A percentile compares a stretch with the other conserved stretches of the same genome.
These are phyloP conservation scores for Sanghuangporus weigelae DNA, from an alignment of 1,284 basidiomycete species.

Conservation along the genomic window DNA sequence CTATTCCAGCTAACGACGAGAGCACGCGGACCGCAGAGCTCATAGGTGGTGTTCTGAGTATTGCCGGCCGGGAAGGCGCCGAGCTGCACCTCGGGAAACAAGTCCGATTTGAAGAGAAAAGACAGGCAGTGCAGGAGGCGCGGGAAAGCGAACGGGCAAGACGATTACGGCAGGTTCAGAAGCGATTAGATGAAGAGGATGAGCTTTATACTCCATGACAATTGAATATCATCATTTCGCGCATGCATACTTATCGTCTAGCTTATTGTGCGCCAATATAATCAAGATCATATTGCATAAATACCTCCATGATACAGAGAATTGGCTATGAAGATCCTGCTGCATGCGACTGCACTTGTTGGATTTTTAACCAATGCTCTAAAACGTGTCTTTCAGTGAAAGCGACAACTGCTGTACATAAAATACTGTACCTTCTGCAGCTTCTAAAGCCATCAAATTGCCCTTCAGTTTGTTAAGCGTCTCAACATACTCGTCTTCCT, in stretches of 20 bases:
- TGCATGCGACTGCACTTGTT: slow-evolving; percentile 40
- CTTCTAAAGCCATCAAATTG: slow-evolving; percentile 82
- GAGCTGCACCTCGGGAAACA: slow-evolving; percentile 25
- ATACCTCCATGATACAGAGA: not conserved
- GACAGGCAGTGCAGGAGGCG: slow-evolving; percentile 16
- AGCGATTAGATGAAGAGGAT: slow-evolving; percentile 1
- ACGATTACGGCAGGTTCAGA: not conserved
- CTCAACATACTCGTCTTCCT: slow-evolving; percentile 95
- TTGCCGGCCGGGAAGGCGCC: slow-evolving; percentile 85
- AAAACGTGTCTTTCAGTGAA: not conserved
- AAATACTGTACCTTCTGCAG: slow-evolving; percentile 77
- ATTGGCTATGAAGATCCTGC: not conserved
- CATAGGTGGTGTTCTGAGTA: slow-evolving; percentile 84
- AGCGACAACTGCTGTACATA: slow-evolving; percentile 7
- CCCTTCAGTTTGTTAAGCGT: slow-evolving; percentile 93
- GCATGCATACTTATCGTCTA: slow-evolving; percentile 3
- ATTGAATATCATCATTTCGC: not conserved
- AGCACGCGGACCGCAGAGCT: slow-evolving; percentile 87
- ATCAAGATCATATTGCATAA: not conserved
- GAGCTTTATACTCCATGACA: not conserved
- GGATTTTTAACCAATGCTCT: slow-evolving; percentile 68
- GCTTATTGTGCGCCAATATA: not conserved
- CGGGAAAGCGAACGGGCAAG: slow-evolving; percentile 16
- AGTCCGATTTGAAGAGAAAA: not conserved
- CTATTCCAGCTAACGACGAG: slow-evolving; percentile 98